Evolutionary conservation across 75 land plant species (phyloP).

Genomic region (Picea glauca): DNA sequence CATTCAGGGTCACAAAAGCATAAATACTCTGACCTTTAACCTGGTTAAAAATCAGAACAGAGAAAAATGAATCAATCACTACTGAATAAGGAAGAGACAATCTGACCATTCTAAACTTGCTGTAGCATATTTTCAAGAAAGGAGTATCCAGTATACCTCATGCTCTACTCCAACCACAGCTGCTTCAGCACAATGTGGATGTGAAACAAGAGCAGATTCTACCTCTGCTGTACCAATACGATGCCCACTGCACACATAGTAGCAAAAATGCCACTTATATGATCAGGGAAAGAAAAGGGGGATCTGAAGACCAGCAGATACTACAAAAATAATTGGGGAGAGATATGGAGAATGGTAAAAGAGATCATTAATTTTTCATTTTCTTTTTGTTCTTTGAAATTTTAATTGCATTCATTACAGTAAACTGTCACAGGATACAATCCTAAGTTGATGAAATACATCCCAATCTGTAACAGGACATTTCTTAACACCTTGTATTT

Average conservation of each 20-base stretch:
- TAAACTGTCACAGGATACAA: neutral
- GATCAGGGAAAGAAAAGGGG: neutral
- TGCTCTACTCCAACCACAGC: slow-evolving; percentile 99
- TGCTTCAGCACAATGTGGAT: slow-evolving; percentile 95
- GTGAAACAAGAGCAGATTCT: slow-evolving; percentile 97
- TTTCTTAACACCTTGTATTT: neutral
- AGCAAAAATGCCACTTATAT: neutral
- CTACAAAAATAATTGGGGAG: too few relatives aligned
- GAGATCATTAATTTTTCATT: neutral
- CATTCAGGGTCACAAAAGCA: slow-evolving; percentile 91
- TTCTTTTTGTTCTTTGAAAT: neutral
- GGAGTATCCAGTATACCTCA: slow-evolving; percentile 55
- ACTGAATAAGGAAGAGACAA: neutral
- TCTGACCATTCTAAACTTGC: neutral
- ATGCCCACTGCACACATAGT: slow-evolving; percentile 68
- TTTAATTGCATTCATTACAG: neutral
- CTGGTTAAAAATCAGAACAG: slow-evolving; percentile 24
- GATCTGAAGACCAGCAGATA: neutral
- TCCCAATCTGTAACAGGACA: neutral
- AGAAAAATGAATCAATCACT: neutral
- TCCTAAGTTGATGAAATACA: neutral
- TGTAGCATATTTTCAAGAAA: neutral
- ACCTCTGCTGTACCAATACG: slow-evolving; percentile 99
- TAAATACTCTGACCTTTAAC: slow-evolving; percentile 97
- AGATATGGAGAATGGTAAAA: neutral